Base-by-base conservation (phyloP, 1,284 basidiomycete species). In the Trametes polyzona region DNA sequence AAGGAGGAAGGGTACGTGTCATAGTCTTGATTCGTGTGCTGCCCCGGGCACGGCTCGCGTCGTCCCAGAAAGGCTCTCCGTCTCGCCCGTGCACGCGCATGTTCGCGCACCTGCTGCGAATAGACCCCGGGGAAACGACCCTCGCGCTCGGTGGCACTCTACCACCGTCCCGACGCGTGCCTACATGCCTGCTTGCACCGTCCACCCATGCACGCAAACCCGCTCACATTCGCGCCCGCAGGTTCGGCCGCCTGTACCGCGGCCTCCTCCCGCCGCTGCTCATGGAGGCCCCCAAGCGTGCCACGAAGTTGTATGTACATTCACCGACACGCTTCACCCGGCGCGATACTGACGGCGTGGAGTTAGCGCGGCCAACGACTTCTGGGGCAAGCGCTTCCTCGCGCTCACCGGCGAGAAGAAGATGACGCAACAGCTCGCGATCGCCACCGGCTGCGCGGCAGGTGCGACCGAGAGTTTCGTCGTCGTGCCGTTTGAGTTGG, bases 251-350 rank as follows among this genome's bases (percentile, higher is more conserved):
- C 47, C 76, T 99, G 58, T 99, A 99, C 78, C 84, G 96, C 76
- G 96, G 96, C 63, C 86, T 99, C 57, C 87, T 95, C 19, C 94
- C 97, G 7, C 97, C 97, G 19, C 76, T 99, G 24, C 84, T 98
- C 71, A 79, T 99, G 53, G 96, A 99, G 76, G 97, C 97, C 21
- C 97, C 96, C 4, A 99, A 99, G 78, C 87, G 96, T 76, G 96
- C 96, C 17, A 91, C 96, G 59, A 99, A 99, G 83, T 99, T 95
- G 92, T 92, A 61, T 57, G 85, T 76, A n/a, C 32, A 11, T 6
- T 24, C 36, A 5, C 30, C n/a, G 35, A 17, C n/a, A 42, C 41
- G n/a, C 4, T 29, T 16, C 41, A n/a, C 19, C 23, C 12, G 19
- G 19, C 23, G 24, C 30, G 32, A 32, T 37, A 11, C 30, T 55